Percentiles rank a stretch among this genome's conserved stretches.
These are phyloP conservation scores for Penicillium sclerotigenum DNA, from an alignment of 2,329 filamentous ascomycete species.

Conservation along the genomic window DNA sequence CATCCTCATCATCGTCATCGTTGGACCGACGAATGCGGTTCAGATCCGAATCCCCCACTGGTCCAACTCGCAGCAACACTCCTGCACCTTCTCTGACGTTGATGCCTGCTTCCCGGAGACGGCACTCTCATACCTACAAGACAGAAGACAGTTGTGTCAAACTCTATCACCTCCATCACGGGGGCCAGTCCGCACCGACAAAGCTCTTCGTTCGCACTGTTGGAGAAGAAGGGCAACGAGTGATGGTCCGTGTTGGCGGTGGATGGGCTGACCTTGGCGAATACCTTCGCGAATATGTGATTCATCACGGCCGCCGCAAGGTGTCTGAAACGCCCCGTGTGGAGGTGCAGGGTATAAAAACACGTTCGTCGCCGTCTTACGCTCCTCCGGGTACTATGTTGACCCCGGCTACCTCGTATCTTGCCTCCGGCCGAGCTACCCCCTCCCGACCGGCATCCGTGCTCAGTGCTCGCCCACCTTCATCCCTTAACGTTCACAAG, in stretches of 20 bases:
- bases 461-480: constrained; percentile 37
- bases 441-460: constrained; percentile 40
- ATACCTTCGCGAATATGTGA: constrained; percentile 88
- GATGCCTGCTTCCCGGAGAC: constrained; percentile 53
- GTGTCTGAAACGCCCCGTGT: constrained; percentile 53
- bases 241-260: constrained; percentile 96
- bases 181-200: constrained; percentile 80
- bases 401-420: constrained; percentile 15
- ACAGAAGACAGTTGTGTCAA: constrained; percentile 71
- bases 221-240: constrained; percentile 82
- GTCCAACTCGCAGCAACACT: constrained; percentile 50
- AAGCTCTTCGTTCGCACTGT: constrained; percentile 93
- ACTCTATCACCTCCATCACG: constrained; percentile 84
- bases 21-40: constrained; percentile 33
- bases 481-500: constrained; percentile 41
- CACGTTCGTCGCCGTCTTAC: constrained; percentile 31
- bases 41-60: constrained; percentile 34
- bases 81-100: constrained; percentile 67
- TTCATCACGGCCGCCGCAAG: constrained; percentile 77
- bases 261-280: constrained; percentile 98
- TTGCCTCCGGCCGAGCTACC: constrained; percentile 31
- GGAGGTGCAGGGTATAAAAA: constrained; percentile 52
- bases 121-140: constrained; percentile 33
- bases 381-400: constrained; percentile 27
- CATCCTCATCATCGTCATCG: constrained; percentile 33